Evolutionary conservation across 1,284 basidiomycete species (phyloP).

Genomic region (Takashimella tepidaria): DNA sequence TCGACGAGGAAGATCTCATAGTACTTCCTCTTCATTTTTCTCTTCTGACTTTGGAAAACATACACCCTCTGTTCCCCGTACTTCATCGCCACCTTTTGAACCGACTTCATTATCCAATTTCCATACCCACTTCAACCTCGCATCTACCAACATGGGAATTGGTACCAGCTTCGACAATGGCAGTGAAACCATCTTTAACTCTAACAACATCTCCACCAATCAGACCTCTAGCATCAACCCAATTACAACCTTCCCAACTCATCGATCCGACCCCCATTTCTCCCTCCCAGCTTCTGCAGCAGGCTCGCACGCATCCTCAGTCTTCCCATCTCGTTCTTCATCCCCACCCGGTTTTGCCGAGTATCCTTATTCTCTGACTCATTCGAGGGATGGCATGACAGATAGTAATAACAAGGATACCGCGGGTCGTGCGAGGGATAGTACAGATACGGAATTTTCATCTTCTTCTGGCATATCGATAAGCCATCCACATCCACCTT

Average conservation of each 20-base stretch:
- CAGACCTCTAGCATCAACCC: not conserved
- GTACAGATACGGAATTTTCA: too few relatives aligned
- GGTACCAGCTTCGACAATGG: too few relatives aligned
- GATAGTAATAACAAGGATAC: too few relatives aligned
- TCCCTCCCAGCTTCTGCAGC: constrained; percentile 7
- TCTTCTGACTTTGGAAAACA: not conserved
- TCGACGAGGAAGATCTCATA: too few relatives aligned
- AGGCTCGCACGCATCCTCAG: not conserved
- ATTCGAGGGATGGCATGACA: too few relatives aligned
- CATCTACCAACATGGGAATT: too few relatives aligned
- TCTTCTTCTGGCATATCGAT: too few relatives aligned
- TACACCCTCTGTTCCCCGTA: not conserved
- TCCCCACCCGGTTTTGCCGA: not conserved
- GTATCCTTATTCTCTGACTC: too few relatives aligned
- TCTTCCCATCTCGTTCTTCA: not conserved
- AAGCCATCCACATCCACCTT: too few relatives aligned
- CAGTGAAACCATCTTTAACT: too few relatives aligned
- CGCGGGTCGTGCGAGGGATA: too few relatives aligned
- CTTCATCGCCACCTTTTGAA: not conserved
- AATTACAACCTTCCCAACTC: not conserved
- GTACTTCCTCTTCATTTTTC: not conserved
- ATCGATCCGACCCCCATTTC: not conserved
- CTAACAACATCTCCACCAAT: too few relatives aligned
- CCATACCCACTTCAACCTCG: not conserved
- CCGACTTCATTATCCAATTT: not conserved